Evolutionary conservation across 805 yeast species (phyloP), one percentile per base, ranked within the genome.

Genomic region (Saccharomyces cerevisiae): DNA sequence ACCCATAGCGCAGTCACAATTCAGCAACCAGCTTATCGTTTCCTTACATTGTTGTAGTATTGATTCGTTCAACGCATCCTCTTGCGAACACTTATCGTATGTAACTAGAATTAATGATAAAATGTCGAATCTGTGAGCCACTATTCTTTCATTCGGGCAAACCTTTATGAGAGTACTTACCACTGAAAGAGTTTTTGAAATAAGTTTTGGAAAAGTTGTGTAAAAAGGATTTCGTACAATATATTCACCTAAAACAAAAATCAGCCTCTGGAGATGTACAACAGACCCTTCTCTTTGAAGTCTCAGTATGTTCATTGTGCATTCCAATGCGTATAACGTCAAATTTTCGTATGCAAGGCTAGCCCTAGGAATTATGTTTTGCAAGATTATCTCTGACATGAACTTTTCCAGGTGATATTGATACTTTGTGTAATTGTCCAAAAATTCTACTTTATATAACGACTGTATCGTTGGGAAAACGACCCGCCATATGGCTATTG

Each of bases 211-310:
- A 28, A 59, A 59, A 11, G 61, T 49, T 6, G 70, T 62, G 29
- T 66, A 56, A 50, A 61, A 66, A 9, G 70, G 66, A 55, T 65
- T 65, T 49, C 61, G 58, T 1, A 69, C 58, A 14, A 66, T 48
- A 41, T 56, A 59, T 43, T 68, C 69, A 1, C 72, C 73, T 24
- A 67, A 8, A 2, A 57, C 57, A 49, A 61, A 66, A 11, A 66
- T 56, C 3, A 65, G 49, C 36, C 71, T 61, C 41, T 64, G 65
- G 27, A 66, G 36, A 48, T 60, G 59, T 13, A 58, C 47, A 1
- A 61, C 56, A 1, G 60, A 41, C 22, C 57, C 32, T 11, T 21
- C 51, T 10, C 53, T 46, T 26, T 65, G 49, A 14, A 50, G 48
- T 4, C 50, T 41, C 1, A 64, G 14, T 2, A 56, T 31, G 1